Evolutionary conservation across 2,329 filamentous ascomycete species (phyloP).

Genomic region (Emmonsia crescens): DNA sequence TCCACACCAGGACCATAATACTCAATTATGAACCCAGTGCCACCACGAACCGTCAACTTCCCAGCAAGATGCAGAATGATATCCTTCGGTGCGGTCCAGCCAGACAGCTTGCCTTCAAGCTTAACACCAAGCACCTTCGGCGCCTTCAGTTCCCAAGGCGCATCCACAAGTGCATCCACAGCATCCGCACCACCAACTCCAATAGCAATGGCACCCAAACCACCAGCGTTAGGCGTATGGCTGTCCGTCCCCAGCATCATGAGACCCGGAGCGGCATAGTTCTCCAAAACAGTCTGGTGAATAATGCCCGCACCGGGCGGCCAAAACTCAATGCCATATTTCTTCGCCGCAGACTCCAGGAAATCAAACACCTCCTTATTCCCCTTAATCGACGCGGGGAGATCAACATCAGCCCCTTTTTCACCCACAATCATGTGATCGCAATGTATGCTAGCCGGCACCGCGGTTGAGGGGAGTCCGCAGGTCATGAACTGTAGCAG

Average conservation of each 20-base stretch:
- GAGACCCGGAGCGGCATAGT: constrained; percentile 89
- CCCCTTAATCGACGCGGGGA: constrained; percentile 72
- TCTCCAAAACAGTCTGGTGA: constrained; percentile 95
- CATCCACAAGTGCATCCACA: constrained; percentile 90
- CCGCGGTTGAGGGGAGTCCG: constrained; percentile 74
- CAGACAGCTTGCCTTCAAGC: constrained; percentile 70
- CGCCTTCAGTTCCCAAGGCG: constrained; percentile 95
- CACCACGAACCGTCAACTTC: constrained; percentile 80
- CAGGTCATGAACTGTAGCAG: constrained; percentile 98
- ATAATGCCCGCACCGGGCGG: constrained; percentile 89
- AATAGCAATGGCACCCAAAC: constrained; percentile 85
- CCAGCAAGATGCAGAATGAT: constrained; percentile 86
- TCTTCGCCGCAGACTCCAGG: constrained; percentile 79
- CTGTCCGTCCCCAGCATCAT: constrained; percentile 99
- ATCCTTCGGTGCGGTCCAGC: constrained; percentile 93
- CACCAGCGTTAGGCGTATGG: constrained; percentile 95
- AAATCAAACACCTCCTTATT: constrained; percentile 99
- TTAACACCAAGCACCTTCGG: constrained; percentile 81
- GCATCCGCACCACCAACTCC: constrained; percentile 96
- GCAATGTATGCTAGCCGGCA: constrained; percentile 95
- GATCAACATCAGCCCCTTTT: constrained; percentile 74
- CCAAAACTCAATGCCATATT: constrained; percentile 94
- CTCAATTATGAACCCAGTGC: constrained; percentile 89
- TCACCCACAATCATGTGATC: constrained; percentile 98
- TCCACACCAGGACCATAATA: constrained; percentile 87